Percentiles rank a stretch among this genome's conserved stretches.
These are phyloP conservation scores for Botryococcus braunii DNA, from an alignment of 163 green algal species.

Conservation along the genomic window DNA sequence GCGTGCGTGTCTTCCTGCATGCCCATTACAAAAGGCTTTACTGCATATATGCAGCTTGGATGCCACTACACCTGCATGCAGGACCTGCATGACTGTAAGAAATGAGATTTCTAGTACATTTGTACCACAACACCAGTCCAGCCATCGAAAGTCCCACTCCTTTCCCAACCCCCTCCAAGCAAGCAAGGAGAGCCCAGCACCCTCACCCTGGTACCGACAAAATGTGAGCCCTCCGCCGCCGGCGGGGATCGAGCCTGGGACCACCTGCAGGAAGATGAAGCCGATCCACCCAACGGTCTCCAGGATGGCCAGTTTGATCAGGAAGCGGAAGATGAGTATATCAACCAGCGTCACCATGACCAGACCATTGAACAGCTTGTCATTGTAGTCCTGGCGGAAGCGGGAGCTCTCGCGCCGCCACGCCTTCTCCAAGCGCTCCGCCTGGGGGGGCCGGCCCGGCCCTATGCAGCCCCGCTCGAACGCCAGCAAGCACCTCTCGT, in stretches of 20 bases:
- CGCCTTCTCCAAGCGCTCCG: constrained; percentile 39
- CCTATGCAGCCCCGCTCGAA: constrained; percentile 33
- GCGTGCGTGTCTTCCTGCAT: too few species aligned
- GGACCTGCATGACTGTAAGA: not conserved
- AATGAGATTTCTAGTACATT: not conserved
- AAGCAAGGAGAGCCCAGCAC: not conserved
- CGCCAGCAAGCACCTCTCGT: constrained; percentile 26
- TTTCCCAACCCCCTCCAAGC: not conserved
- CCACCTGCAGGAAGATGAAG: constrained; percentile 73
- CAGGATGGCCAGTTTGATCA: constrained; percentile 45
- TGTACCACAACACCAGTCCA: not conserved
- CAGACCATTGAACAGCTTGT: constrained; percentile 69
- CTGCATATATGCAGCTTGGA: too few species aligned
- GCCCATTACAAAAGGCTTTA: too few species aligned
- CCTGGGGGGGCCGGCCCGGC: constrained; percentile 15
- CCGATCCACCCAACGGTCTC: constrained; percentile 61
- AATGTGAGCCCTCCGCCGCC: too few species aligned
- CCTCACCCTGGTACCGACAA: too few species aligned
- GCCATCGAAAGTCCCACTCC: not conserved
- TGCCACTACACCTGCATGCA: too few species aligned
- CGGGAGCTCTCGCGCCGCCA: constrained; percentile 36
- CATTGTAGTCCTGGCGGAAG: constrained; percentile 84
- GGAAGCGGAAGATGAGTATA: constrained; percentile 68
- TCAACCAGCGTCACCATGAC: constrained; percentile 44
- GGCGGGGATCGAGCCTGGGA: too few species aligned